phyloP scores from a whole-genome alignment of 2,329 filamentous ascomycete genomes.

The Ophiocordyceps polyrhachis-furcata region DNA sequence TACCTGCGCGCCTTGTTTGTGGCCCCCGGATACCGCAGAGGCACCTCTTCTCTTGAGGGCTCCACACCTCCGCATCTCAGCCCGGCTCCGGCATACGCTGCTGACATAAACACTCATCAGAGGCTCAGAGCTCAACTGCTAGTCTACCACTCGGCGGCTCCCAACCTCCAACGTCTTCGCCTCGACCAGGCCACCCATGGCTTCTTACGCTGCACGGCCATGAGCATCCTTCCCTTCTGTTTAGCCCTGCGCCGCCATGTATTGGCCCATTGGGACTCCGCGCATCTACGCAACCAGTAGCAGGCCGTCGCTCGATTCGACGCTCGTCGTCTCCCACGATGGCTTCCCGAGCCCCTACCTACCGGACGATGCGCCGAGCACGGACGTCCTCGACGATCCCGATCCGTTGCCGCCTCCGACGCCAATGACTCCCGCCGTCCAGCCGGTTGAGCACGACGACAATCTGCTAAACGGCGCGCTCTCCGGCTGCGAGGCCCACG shows the following conservation, averaged over 20 bases:
- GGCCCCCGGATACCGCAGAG: background rate
- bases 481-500: constrained; percentile 9
- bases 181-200: constrained; percentile 7
- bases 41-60: background rate
- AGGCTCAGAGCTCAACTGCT: background rate
- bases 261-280: constrained; percentile 78
- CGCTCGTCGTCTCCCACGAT: constrained; percentile 38
- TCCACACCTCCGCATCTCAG: background rate
- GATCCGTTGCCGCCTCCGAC: constrained; percentile 20
- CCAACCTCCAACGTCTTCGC: background rate
- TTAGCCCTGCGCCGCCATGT: constrained; percentile 39
- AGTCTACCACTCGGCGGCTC: background rate
- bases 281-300: constrained; percentile 65
- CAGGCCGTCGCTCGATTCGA: constrained; percentile 32
- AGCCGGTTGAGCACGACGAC: constrained; percentile 37
- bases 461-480: constrained; percentile 6
- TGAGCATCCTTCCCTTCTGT: constrained; percentile 6
- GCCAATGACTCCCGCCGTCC: constrained; percentile 37
- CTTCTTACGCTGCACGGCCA: constrained; percentile 4
- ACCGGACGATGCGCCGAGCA: constrained; percentile 8
- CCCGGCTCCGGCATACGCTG: background rate
- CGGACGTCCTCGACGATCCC: constrained; percentile 14
- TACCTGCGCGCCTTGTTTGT: background rate
- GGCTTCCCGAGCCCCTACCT: constrained; percentile 26
- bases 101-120: background rate